Evolutionary conservation across 805 yeast species (phyloP), one percentile per base, ranked within the genome.

Genomic region (Sugiyamaella chiloensis): DNA sequence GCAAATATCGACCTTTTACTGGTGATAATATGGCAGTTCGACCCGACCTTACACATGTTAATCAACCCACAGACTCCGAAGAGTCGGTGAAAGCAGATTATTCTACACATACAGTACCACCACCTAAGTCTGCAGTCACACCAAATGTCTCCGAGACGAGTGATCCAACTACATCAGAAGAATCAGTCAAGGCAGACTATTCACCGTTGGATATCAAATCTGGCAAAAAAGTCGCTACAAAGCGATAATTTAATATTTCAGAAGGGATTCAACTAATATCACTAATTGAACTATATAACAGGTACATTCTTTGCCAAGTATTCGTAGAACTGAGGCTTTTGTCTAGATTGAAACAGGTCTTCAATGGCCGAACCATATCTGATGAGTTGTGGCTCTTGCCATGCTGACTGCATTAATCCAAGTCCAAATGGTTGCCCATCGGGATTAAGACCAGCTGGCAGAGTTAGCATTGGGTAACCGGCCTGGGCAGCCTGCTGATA

Each of bases 101-200:
- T 16, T 34, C 37, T 12, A 4, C 37, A 4, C 20, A 34, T 11
- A 34, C 37, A 3, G 19, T 34, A n/a, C 37, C 37, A 11, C 20
- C 11, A 4, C 20, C 16, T 5, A 3, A 34, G 7, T 12, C 21
- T 6, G 36, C 17, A 12, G 21, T 23, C 9, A 40, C 31, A n/a
- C 51, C 50, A 5, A 12, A 27, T 12, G 44, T 37, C 9, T 9
- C 11, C 14, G 31, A 26, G 5, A 39, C 46, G 4, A 11, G 40
- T 2, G 29, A 27, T 9, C 52, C 55, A 4, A 52, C 52, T 12
- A 41, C 16, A 7, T 48, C 52, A 1, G 55, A 52, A 30, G 55
- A 50, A 21, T 30, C 45, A 17, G 55, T 52, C 24, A 48, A 46
- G 26, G 52, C 55, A 1, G 55, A 52, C 35, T 43, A 45, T 32